Base-by-base conservation (phyloP, 129 eudicot species). In the Flaveria ramosissima region DNA sequence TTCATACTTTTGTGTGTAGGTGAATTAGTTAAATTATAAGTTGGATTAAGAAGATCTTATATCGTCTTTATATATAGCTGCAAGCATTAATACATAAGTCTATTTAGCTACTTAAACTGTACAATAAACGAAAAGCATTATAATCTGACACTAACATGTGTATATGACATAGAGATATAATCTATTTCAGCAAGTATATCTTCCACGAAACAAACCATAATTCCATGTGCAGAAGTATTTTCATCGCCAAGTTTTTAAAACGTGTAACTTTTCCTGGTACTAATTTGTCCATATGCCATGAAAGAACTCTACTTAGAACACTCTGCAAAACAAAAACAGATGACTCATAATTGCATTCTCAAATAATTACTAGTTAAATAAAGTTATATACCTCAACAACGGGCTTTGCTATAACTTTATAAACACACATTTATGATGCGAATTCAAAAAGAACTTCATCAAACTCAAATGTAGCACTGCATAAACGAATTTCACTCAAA, bases 251-350 rank as follows among this genome's bases (percentile, higher is more conserved):
- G 87, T 73, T 85, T 77, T 77, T 97, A 97, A 46, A 93, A 88
- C 41, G 97, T 93, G 83, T 88, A 93, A 19, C 97, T 90, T 87
- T 93, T 93, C 1, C 97, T 97, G 0, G 98, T 89, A 51, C 98
- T 97, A 48, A 96, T 93, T 75, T 93, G 98, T 48, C 98, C 98
- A 70, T 90, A 93, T 19, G 98, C 97, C 98, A 93, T 93, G 48
- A 93, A 81, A 39, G 97, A 90, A 66, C 98, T 72, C 98, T 97
- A 59, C 91, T 96, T 45, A 93, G 79, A 78, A 93, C 97, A 75
- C 98, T 91, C 98, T 93, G 88, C 80, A 80, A 6, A 55, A 81
- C 47, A 67, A 7, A 62, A 1, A 71, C 19, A 42, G 4, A 21
- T 36, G 1, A 65, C 47, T 68, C 17, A 42, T 51, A 27, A 52